Evolutionary conservation across 169 alveolate species (phyloP), one percentile per base, ranked within the genome.

Genomic region (Plasmodium knowlesi): DNA sequence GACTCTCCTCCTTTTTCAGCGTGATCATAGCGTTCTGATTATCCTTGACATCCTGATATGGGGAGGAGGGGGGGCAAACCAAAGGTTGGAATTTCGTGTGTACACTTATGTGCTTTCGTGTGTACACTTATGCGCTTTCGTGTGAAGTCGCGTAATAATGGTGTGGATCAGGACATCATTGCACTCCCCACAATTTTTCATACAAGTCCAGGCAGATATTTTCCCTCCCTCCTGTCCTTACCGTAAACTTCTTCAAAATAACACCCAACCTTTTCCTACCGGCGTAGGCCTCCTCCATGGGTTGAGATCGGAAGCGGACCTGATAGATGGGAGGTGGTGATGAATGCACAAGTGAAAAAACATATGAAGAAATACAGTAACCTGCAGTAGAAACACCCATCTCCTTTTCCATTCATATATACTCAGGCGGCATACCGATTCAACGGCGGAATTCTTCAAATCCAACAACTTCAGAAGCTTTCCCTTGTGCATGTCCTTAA

Each of bases 241-340:
- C 93, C 10, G 93, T 85, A 22, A 85, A 85, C 41, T 85, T 85
- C 67, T 74, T 85, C 1, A 73, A 28, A 39, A 85, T 73, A 28
- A 67, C 54, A 0, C 93, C 93, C 16, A 85, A 22, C 67, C 19
- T 85, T 30, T 85, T 85, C 28, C 70, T 85, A 1, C 39, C 39
- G 53, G 67, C 85, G 43, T 85, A 85, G 37, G 78, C 70, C 61
- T 85, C 93, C 25, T 85, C 93, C 78, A 85, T 32, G 19, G 93
- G 93, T 28, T 46, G 37, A 0, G 61, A 85, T 19, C 93, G 85
- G 41, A 85, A 85, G 16, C 93, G 19, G 1, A 85, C 67, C 93
- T 85, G 70, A 43, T 8, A 53, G 28, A 1, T 34, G 25, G 14
- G 9, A n/a, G 70, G 14, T 34, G 61, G 61, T 22, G 39, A 5